These are phyloP conservation scores for Santalum album DNA, from an alignment of 164 flowering plant genomes.

Conservation along the genomic window DNA sequence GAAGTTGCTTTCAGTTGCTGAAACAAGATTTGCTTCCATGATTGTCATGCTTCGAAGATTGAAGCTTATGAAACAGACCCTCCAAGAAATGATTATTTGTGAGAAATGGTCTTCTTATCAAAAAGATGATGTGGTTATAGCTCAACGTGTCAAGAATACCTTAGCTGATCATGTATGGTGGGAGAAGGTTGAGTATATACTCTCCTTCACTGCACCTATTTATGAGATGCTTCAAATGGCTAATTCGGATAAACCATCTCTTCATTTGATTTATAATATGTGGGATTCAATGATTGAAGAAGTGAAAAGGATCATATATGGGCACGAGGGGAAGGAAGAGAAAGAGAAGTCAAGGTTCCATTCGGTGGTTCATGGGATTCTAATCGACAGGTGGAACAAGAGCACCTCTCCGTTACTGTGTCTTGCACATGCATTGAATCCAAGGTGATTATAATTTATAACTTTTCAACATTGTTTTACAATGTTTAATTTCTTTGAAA, in stretches of 20 bases:
- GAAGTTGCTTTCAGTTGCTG: not conserved
- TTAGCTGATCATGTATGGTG: conserved; percentile 11
- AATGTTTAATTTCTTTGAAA: too few relatives aligned
- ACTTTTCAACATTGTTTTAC: too few relatives aligned
- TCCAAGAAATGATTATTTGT: conserved; percentile 9
- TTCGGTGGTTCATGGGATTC: not conserved
- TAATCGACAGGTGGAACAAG: conserved; percentile 7
- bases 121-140: conserved; percentile 5
- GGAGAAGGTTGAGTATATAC: conserved; percentile 11
- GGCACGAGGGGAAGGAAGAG: conserved; percentile 1
- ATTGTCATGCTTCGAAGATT: conserved; percentile 8
- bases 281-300: conserved; percentile 11
- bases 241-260: not conserved
- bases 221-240: too few relatives aligned
- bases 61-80: not conserved
- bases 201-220: conserved; percentile 6
- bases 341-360: conserved; percentile 1
- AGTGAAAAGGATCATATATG: conserved; percentile 6
- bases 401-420: not conserved
- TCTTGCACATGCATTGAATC: conserved; percentile 14
- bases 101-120: conserved; percentile 10
- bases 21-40: conserved; percentile 6
- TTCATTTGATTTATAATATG: conserved; percentile 16
- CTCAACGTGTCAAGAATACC: conserved; percentile 6
- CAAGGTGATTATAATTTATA: conserved; percentile 6